phyloP scores from a whole-genome alignment of 768 basidiomycete genomes.

The Mycena kentingensis region DNA sequence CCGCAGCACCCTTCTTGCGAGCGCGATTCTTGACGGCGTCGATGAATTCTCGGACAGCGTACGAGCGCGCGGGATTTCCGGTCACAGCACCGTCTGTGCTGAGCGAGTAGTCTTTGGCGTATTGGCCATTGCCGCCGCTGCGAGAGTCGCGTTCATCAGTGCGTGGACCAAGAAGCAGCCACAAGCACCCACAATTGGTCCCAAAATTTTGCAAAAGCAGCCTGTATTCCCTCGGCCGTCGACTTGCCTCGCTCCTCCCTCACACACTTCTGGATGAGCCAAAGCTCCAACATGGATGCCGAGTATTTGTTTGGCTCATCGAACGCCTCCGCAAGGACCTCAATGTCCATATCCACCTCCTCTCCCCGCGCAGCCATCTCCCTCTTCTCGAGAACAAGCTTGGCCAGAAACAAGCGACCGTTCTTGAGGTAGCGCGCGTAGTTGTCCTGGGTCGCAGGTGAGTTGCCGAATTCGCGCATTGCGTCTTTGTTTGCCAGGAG shows the following conservation, averaged over 20 bases:
- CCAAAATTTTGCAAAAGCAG: constrained; percentile 32
- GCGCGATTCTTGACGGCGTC: constrained; percentile 28
- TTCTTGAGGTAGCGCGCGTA: neutral
- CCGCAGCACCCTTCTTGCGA: constrained; percentile 22
- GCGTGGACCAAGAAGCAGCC: neutral
- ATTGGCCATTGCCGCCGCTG: constrained; percentile 19
- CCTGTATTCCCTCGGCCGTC: constrained; percentile 30
- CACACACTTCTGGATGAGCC: constrained; percentile 35
- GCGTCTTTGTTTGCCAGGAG: neutral
- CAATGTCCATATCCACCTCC: constrained; percentile 22
- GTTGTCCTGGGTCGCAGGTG: neutral
- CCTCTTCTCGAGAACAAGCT: constrained; percentile 7
- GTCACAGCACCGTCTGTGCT: constrained; percentile 25
- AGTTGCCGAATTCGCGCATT: neutral
- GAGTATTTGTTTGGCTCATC: constrained; percentile 32
- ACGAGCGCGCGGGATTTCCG: constrained; percentile 33
- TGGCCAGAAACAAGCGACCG: constrained; percentile 15
- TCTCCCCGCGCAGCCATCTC: neutral
- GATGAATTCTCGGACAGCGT: constrained; percentile 25
- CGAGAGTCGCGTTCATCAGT: constrained; percentile 13
- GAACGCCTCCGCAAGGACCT: constrained; percentile 30
- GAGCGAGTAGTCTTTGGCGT: constrained; percentile 29
- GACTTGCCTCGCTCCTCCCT: constrained; percentile 19
- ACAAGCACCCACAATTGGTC: constrained; percentile 29
- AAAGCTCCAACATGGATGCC: constrained; percentile 27